Percentiles rank a stretch among this genome's conserved stretches.
Conservation (phyloP, 2,329 filamentous ascomycete genomes). For the Plectosphaerella sp. region DNA sequence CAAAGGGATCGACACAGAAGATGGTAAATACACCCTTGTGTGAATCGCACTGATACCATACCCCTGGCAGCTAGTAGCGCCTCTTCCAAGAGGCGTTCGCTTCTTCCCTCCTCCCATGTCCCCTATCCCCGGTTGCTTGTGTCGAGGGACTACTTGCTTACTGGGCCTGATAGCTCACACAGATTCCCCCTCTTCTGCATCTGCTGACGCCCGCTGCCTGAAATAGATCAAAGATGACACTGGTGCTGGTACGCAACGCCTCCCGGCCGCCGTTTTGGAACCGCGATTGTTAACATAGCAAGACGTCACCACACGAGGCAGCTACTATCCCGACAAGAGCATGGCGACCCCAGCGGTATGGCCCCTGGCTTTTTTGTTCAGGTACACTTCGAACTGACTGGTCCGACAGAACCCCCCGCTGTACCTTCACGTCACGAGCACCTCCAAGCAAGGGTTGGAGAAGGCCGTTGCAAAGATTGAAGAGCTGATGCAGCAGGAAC, state of each 20-base stretch:
- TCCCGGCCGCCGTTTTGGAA: conserved; percentile 43
- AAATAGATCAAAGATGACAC: conserved; percentile 99
- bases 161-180: conserved; percentile 60
- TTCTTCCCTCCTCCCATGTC: conserved; percentile 26
- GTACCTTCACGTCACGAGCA: conserved; percentile 94
- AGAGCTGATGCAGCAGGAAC: conserved; percentile 91
- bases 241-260: conserved; percentile 91
- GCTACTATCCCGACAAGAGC: conserved; percentile 94
- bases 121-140: conserved; percentile 30
- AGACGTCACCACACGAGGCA: conserved; percentile 99
- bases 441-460: conserved; percentile 85
- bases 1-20: conserved; percentile 95
- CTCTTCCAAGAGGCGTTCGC: conserved; percentile 14
- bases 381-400: conserved; percentile 1
- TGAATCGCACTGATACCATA: conserved; percentile 27
- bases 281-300: conserved; percentile 51
- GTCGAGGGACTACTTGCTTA: conserved; percentile 65
- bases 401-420: conserved; percentile 76
- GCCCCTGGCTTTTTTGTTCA: conserved; percentile 12
- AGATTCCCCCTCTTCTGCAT: conserved; percentile 69
- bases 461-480: conserved; percentile 83
- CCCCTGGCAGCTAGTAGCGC: conserved; percentile 6
- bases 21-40: conserved; percentile 81
- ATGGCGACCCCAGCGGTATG: conserved; percentile 92
- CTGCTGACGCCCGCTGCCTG: conserved; percentile 89